phyloP scores from a whole-genome alignment of 1,139 yeast species.

The Diutina ranongensis region DNA sequence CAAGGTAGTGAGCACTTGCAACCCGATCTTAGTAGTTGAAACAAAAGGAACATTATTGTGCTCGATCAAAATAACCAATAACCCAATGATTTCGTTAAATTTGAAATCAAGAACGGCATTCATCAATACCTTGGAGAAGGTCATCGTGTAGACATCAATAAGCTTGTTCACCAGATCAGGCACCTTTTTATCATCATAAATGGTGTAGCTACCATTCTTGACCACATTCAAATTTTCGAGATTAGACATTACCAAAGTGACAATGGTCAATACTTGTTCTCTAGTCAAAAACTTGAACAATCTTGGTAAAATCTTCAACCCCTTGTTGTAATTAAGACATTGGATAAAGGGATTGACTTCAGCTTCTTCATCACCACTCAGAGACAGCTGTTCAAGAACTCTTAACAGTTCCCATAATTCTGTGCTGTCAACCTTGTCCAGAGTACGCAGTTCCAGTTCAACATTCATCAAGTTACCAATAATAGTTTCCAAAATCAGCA shows the following conservation, averaged over 20 bases:
- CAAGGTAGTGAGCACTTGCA: constrained; percentile 76
- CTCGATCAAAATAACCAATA: constrained; percentile 61
- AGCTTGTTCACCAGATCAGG: constrained; percentile 50
- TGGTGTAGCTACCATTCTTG: constrained; percentile 66
- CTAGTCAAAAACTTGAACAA: constrained; percentile 71
- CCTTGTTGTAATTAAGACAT: constrained; percentile 75
- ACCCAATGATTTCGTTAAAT: constrained; percentile 73
- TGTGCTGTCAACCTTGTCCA: constrained; percentile 39
- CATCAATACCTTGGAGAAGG: constrained; percentile 78
- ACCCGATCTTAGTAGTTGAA: constrained; percentile 76
- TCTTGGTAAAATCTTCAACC: constrained; percentile 81
- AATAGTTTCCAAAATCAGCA: constrained; percentile 60
- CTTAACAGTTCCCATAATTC: constrained; percentile 73
- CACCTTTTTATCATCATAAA: constrained; percentile 39
- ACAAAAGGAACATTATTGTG: constrained; percentile 65
- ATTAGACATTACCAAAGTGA: constrained; percentile 73
- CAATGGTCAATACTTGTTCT: constrained; percentile 68
- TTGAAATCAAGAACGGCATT: constrained; percentile 76
- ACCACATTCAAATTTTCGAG: constrained; percentile 74
- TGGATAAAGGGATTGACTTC: constrained; percentile 70
- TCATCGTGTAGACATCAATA: constrained; percentile 70
- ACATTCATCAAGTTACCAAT: constrained; percentile 69
- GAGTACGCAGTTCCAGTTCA: constrained; percentile 75
- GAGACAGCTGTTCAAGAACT: constrained; percentile 40
- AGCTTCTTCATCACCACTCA: constrained; percentile 31